Percentiles rank a stretch among this genome's conserved stretches.
phyloP scores from a whole-genome alignment of 2,329 filamentous ascomycete genomes.

The Zasmidium cellare region DNA sequence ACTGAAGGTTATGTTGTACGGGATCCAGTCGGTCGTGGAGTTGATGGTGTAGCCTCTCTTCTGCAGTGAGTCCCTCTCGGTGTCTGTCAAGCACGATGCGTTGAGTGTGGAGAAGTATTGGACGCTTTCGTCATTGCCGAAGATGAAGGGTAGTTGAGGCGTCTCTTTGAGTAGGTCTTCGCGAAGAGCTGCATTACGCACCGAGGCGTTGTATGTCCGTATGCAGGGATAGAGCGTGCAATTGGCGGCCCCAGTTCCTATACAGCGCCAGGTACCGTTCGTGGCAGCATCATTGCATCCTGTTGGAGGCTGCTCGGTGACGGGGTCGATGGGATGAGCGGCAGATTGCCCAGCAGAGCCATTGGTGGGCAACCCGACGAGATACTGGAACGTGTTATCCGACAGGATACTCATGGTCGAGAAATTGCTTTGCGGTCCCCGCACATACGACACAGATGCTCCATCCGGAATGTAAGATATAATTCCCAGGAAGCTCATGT shows the following conservation, averaged over 20 bases:
- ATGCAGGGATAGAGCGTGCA: slow-evolving; percentile 11
- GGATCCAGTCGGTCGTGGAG: slow-evolving; percentile 1
- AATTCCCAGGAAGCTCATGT: not conserved
- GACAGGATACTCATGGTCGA: not conserved
- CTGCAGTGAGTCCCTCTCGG: not conserved
- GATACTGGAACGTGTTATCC: not conserved
- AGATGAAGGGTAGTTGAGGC: not conserved
- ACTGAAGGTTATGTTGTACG: slow-evolving; percentile 1
- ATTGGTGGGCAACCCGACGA: not conserved
- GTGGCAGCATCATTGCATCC: slow-evolving; percentile 2
- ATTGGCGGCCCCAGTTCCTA: slow-evolving; percentile 7
- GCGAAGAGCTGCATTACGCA: slow-evolving; percentile 1
- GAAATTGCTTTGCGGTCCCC: not conserved
- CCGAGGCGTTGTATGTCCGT: slow-evolving; percentile 1
- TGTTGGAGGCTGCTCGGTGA: not conserved
- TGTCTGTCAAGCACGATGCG: slow-evolving; percentile 1
- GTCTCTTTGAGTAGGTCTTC: slow-evolving; percentile 6
- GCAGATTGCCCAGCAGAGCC: not conserved
- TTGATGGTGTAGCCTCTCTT: not conserved
- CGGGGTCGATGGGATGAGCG: not conserved
- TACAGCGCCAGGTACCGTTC: slow-evolving; percentile 12
- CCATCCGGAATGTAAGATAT: not conserved
- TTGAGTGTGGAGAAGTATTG: not conserved
- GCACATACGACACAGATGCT: not conserved
- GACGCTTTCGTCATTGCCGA: not conserved